Evolutionary conservation across 2,329 filamentous ascomycete genomes (phyloP), one percentile per base, ranked within the genome.

Genomic region (Exophiala spinifera): DNA sequence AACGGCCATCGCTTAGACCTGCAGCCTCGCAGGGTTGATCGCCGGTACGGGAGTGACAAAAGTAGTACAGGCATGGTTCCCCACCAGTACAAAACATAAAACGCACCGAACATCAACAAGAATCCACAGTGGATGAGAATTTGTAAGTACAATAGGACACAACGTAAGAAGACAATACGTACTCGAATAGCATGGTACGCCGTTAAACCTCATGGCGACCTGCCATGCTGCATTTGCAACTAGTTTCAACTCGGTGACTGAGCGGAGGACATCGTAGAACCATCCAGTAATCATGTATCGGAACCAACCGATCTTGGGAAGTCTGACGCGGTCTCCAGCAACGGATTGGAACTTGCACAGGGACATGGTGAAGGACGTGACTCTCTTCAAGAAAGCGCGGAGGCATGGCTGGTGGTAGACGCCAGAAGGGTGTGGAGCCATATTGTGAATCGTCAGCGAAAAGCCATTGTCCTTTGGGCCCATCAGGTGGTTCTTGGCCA

Each of bases 341-440:
- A 39, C 7, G 7, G 36, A 19, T 23, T 28, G 3, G 20, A 44
- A 44, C 7, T 25, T 23, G 23, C 42, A 44, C 8, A 44, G 20
- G 8, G 19, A 21, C n/a, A 44, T 20, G 6, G 20, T 25, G 21
- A 44, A 44, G 6, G 42, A 44, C 11, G 42, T 44, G 19, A 44
- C 3, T 23, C 28, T 11, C 8, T 21, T 21, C 4, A 44, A 14
- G 23, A 44, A 44, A 14, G 11, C 23, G 21, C 42, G 20, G 20
- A 44, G 23, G 23, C 19, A 44, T 3, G 42, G 42, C 42, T 44
- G 42, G 20, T 44, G 42, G 23, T 44, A 44, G n/a, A 44, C 42
- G 13, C 42, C 42, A 44, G 42, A 44, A 10, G 23, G n/a, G 10
- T 44, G 42, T 2, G 42, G 42, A 13, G 20, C n/a, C n/a, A 44